Evolutionary conservation across 768 basidiomycete genomes (phyloP).

Genomic region (Trametes coccinea): DNA sequence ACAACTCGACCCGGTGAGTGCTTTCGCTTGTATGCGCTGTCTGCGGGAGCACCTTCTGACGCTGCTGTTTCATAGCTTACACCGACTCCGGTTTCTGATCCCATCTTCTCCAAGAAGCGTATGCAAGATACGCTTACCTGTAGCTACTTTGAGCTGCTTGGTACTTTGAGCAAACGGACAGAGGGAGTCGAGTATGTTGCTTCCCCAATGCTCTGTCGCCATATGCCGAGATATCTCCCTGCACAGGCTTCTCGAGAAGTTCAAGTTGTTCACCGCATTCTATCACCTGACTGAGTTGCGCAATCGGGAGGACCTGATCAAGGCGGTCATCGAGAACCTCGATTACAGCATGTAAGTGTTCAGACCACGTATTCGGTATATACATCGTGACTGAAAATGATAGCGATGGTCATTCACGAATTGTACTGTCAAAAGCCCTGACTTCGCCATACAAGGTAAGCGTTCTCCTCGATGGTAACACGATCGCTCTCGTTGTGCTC

Average conservation of each 20-base stretch:
- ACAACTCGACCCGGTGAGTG: slow-evolving; percentile 85
- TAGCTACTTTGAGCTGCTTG: slow-evolving; percentile 96
- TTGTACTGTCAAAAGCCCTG: slow-evolving; percentile 90
- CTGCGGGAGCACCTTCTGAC: neutral
- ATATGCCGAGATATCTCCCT: neutral
- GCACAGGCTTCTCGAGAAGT: slow-evolving; percentile 80
- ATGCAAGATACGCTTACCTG: slow-evolving; percentile 81
- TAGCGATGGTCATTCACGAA: slow-evolving; percentile 93
- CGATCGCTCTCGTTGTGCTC: too few species aligned
- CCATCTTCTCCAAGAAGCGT: slow-evolving; percentile 82
- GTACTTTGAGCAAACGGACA: slow-evolving; percentile 81
- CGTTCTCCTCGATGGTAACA: neutral
- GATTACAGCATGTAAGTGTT: slow-evolving; percentile 81
- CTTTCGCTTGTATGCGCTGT: neutral
- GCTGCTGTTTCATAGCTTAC: slow-evolving; percentile 53
- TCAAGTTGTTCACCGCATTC: slow-evolving; percentile 92
- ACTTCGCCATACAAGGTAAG: slow-evolving; percentile 87
- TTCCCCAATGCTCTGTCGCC: neutral
- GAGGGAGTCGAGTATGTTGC: slow-evolving; percentile 84
- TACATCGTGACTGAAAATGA: neutral
- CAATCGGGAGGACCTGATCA: slow-evolving; percentile 90
- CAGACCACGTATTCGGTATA: neutral
- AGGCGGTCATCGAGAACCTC: slow-evolving; percentile 85
- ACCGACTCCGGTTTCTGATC: slow-evolving; percentile 69
- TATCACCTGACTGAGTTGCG: slow-evolving; percentile 92